Evolutionary conservation across 1,284 basidiomycete species (phyloP).

Genomic region (Agroathelia rolfsii): DNA sequence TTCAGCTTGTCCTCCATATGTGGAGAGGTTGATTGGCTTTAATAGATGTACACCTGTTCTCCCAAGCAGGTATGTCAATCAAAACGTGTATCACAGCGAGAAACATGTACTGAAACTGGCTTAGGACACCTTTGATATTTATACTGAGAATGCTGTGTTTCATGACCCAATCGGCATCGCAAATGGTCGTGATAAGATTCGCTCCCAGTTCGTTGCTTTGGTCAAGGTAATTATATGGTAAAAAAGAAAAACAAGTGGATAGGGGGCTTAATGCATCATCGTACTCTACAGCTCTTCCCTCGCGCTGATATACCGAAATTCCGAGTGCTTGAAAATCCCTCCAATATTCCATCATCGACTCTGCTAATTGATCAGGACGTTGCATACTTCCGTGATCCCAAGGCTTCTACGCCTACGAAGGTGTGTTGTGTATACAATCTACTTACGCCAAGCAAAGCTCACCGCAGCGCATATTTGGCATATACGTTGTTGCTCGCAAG

Average conservation of each 20-base stretch:
- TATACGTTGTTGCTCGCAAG: constrained; percentile 14
- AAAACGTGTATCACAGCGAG: not conserved
- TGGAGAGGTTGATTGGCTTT: not conserved
- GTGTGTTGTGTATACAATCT: constrained; percentile 13
- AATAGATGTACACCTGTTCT: constrained; percentile 34
- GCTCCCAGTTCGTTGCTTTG: constrained; percentile 37
- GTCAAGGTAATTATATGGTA: constrained; percentile 27
- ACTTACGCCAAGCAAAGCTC: not conserved
- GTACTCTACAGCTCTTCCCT: constrained; percentile 27
- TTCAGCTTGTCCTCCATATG: not conserved
- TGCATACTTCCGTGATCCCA: constrained; percentile 31
- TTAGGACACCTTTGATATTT: constrained; percentile 35
- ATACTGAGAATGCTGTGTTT: constrained; percentile 33
- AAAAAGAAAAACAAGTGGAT: no score
- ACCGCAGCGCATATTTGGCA: no score
- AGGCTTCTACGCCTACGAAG: constrained; percentile 31
- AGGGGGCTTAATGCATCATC: constrained; percentile 2
- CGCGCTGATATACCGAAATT: constrained; percentile 34
- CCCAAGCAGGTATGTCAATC: constrained; percentile 24
- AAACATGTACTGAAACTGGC: not conserved
- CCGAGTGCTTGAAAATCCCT: constrained; percentile 32
- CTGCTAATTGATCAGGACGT: constrained; percentile 43
- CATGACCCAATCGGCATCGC: constrained; percentile 42
- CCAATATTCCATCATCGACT: constrained; percentile 25
- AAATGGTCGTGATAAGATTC: constrained; percentile 30